These are phyloP conservation scores for Pseudocercospora crystallina DNA, from an alignment of 2,329 filamentous ascomycete species.

Conservation along the genomic window DNA sequence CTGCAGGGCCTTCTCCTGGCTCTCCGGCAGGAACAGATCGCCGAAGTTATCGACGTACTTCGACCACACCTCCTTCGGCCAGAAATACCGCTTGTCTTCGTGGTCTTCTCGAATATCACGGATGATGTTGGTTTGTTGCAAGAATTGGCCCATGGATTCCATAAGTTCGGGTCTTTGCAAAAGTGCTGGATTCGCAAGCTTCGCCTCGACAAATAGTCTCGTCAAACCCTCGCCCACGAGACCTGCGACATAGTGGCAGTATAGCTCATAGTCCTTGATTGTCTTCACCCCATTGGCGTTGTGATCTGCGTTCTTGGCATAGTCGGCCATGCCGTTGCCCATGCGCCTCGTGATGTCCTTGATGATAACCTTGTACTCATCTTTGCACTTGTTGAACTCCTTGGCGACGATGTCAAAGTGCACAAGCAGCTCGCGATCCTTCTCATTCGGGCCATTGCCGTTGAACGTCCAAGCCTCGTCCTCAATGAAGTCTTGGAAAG, in stretches of 20 bases:
- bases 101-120: slow-evolving; percentile 90
- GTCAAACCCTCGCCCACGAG: slow-evolving; percentile 95
- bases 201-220: slow-evolving; percentile 80
- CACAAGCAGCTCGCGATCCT: slow-evolving; percentile 87
- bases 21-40: slow-evolving; percentile 80
- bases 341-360: slow-evolving; percentile 90
- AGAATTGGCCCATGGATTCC: slow-evolving; percentile 94
- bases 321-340: slow-evolving; percentile 99
- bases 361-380: slow-evolving; percentile 80
- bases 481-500: slow-evolving; percentile 77
- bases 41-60: slow-evolving; percentile 89
- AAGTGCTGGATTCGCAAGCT: slow-evolving; percentile 82
- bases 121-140: slow-evolving; percentile 99
- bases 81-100: slow-evolving; percentile 85
- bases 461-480: slow-evolving; percentile 87
- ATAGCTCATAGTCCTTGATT: slow-evolving; percentile 86
- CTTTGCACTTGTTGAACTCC: slow-evolving; percentile 87
- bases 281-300: slow-evolving; percentile 73
- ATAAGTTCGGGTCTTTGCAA: slow-evolving; percentile 76
- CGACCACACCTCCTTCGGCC: slow-evolving; percentile 94
- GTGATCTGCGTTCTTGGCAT: slow-evolving; percentile 78
- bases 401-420: slow-evolving; percentile 84
- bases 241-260: slow-evolving; percentile 98
- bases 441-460: slow-evolving; percentile 85
- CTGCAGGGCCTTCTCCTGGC: slow-evolving; percentile 74